These are phyloP conservation scores for Saccharomyces eubayanus DNA, from an alignment of 805 yeast species.

Conservation along the genomic window DNA sequence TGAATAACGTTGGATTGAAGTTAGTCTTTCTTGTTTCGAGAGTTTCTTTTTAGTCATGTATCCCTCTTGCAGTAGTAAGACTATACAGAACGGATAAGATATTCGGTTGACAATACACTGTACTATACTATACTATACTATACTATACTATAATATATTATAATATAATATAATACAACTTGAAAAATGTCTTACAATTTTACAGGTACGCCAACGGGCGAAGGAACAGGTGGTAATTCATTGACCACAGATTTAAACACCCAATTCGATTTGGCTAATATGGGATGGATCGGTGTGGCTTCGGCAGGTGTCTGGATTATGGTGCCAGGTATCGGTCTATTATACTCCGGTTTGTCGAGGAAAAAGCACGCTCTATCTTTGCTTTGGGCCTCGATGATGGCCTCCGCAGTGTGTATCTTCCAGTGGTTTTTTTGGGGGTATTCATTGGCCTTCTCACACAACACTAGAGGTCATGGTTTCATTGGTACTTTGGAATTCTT, in stretches of 20 bases:
- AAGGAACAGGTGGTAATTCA: constrained; percentile 76
- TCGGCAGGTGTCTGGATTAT: constrained; percentile 84
- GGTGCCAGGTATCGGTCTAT: constrained; percentile 91
- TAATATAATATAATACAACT: not conserved
- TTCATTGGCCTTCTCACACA: constrained; percentile 74
- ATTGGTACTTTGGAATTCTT: constrained; percentile 78
- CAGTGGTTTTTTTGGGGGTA: constrained; percentile 99
- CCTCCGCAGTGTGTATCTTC: constrained; percentile 71
- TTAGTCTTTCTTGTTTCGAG: not conserved
- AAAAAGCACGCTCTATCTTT: constrained; percentile 93
- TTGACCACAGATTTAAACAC: constrained; percentile 62
- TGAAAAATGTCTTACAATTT: constrained; percentile 27
- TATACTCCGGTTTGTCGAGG: constrained; percentile 89
- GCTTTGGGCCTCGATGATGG: constrained; percentile 90
- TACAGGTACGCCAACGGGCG: constrained; percentile 42
- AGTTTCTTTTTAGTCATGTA: not conserved
- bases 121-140: not conserved
- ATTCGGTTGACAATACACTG: not conserved
- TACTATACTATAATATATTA: not conserved
- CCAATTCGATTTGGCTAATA: constrained; percentile 64
- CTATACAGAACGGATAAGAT: not conserved
- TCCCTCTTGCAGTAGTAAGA: not conserved
- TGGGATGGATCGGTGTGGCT: constrained; percentile 79
- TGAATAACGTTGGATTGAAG: not conserved
- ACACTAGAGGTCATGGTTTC: constrained; percentile 51